Evolutionary conservation across 495 filamentous ascomycete genomes (phyloP).

Genomic region (Recurvomyces mirabilis): DNA sequence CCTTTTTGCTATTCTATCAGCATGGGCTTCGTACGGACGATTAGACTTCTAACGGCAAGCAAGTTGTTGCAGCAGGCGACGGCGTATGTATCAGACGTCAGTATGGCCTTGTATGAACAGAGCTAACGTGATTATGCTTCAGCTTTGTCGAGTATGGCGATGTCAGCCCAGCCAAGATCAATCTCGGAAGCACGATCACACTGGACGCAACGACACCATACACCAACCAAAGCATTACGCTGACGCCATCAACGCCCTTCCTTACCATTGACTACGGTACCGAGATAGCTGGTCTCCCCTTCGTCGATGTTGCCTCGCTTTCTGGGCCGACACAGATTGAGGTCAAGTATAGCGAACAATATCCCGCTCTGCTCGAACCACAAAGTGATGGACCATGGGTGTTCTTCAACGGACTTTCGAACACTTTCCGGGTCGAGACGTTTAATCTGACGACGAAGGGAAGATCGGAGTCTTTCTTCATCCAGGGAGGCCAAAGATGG

Average conservation of each 20-base stretch:
- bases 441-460: constrained; percentile 14
- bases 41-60: too few relatives aligned
- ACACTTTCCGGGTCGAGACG: constrained; percentile 14
- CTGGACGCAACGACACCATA: neutral
- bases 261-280: constrained; percentile 14
- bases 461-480: constrained; percentile 1
- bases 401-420: constrained; percentile 8
- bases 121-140: too few relatives aligned
- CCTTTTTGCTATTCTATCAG: too few relatives aligned
- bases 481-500: constrained; percentile 20
- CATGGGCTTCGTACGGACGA: too few relatives aligned
- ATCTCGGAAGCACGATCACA: neutral
- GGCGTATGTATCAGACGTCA: too few relatives aligned
- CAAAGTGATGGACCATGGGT: constrained; percentile 13
- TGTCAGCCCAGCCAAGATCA: neutral
- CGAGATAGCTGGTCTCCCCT: constrained; percentile 17
- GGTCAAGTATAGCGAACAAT: constrained; percentile 14
- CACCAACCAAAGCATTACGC: neutral
- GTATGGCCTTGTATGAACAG: too few relatives aligned
- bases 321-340: constrained; percentile 10
- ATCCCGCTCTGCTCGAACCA: neutral
- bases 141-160: neutral
- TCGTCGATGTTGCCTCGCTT: constrained; percentile 6
- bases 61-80: too few relatives aligned
- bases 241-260: neutral